These are phyloP conservation scores for Botryosphaeria dothidea DNA, from an alignment of 2,329 filamentous ascomycete genomes.

Conservation along the genomic window DNA sequence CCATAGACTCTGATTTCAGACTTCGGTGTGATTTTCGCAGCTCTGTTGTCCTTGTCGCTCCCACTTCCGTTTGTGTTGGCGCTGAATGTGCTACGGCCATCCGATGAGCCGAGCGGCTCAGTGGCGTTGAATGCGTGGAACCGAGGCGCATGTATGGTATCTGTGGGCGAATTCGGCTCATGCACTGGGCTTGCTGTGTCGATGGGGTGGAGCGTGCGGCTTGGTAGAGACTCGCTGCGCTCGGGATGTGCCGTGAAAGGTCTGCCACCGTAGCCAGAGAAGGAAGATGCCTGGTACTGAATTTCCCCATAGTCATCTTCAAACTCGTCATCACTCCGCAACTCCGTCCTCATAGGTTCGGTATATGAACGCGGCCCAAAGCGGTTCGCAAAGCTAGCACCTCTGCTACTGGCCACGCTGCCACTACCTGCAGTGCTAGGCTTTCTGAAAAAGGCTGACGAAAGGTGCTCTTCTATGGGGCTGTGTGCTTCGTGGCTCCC, in stretches of 20 bases:
- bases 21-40: slow-evolving; percentile 47
- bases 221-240: slow-evolving; percentile 30
- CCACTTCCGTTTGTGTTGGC: slow-evolving; percentile 38
- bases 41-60: slow-evolving; percentile 35
- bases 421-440: slow-evolving; percentile 30
- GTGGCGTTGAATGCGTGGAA: slow-evolving; percentile 17
- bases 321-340: slow-evolving; percentile 12
- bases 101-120: slow-evolving; percentile 27
- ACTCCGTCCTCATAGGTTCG: slow-evolving; percentile 10
- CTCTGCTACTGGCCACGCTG: slow-evolving; percentile 20
- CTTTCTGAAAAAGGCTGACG: slow-evolving; percentile 24
- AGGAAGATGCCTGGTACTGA: slow-evolving; percentile 27
- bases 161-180: slow-evolving; percentile 12
- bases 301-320: slow-evolving; percentile 33
- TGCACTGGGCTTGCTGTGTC: not conserved
- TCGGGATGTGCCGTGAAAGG: slow-evolving; percentile 28
- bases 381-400: slow-evolving; percentile 22
- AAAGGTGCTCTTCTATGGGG: slow-evolving; percentile 19
- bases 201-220: not conserved
- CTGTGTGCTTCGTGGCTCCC: slow-evolving; percentile 11
- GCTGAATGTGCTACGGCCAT: slow-evolving; percentile 44
- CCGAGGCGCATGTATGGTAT: slow-evolving; percentile 12
- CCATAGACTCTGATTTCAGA: slow-evolving; percentile 56
- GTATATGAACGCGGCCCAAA: slow-evolving; percentile 29
- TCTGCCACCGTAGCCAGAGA: slow-evolving; percentile 26